These are phyloP conservation scores for Sugiyamaella mastotermitis DNA, from an alignment of 805 yeast species.

Conservation along the genomic window DNA sequence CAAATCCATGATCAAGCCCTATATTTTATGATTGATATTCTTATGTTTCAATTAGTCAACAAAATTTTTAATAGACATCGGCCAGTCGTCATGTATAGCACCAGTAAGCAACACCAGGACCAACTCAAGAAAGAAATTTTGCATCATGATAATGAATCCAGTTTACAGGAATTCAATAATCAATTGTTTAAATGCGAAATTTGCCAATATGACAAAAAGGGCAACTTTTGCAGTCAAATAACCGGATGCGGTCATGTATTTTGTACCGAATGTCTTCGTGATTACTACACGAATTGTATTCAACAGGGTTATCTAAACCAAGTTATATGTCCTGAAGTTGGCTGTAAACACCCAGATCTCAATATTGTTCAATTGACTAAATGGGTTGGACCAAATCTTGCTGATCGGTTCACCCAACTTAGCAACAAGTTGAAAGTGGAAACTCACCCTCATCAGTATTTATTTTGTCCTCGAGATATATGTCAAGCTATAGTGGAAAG, in stretches of 20 bases:
- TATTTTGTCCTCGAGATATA: conserved; percentile 17
- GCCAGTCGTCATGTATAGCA: not conserved
- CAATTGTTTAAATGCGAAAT: conserved; percentile 18
- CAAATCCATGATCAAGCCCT: conserved; percentile 11
- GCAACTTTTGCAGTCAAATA: conserved; percentile 14
- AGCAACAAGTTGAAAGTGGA: conserved; percentile 12
- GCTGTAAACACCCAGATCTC: conserved; percentile 10
- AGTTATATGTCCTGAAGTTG: conserved; percentile 17
- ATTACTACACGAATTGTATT: conserved; percentile 17
- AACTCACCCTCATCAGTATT: conserved; percentile 13
- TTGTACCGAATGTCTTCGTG: conserved; percentile 17
- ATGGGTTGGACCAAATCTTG: conserved; percentile 11
- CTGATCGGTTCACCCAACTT: conserved; percentile 9
- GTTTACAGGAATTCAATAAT: conserved; percentile 10
- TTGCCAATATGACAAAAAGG: conserved; percentile 18
- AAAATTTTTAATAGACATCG: not conserved
- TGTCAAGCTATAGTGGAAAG: conserved; percentile 17
- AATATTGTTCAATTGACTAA: conserved; percentile 3
- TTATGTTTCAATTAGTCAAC: conserved; percentile 1
- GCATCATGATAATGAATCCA: conserved; percentile 9
- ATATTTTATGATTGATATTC: conserved; percentile 15
- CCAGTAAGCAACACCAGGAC: not conserved
- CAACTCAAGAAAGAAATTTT: conserved; percentile 10
- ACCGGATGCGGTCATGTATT: conserved; percentile 17
- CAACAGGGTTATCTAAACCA: conserved; percentile 19